These are phyloP conservation scores for Teunomyces tritomae DNA, from an alignment of 805 yeast species.

Conservation along the genomic window DNA sequence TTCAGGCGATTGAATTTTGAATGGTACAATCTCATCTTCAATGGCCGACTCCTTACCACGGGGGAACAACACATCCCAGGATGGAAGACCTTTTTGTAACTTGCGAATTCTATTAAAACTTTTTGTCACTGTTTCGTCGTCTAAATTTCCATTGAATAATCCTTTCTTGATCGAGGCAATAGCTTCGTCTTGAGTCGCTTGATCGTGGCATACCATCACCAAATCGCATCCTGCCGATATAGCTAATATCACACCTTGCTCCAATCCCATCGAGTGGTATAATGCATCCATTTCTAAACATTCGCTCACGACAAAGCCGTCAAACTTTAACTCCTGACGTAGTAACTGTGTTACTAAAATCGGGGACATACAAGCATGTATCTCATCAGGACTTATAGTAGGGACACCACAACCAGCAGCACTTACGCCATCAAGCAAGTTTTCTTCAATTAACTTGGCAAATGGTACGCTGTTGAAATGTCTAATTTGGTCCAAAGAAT, in stretches of 20 bases:
- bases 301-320: slow-evolving; percentile 58
- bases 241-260: slow-evolving; percentile 64
- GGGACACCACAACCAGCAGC: slow-evolving; percentile 70
- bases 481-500: slow-evolving; percentile 51
- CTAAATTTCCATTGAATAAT: slow-evolving; percentile 38
- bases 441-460: slow-evolving; percentile 42
- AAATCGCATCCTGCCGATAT: slow-evolving; percentile 65
- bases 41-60: slow-evolving; percentile 24
- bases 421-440: slow-evolving; percentile 50
- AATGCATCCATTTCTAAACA: slow-evolving; percentile 64
- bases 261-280: slow-evolving; percentile 60
- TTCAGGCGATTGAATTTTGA: slow-evolving; percentile 26
- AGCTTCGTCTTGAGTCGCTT: slow-evolving; percentile 54
- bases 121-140: slow-evolving; percentile 40
- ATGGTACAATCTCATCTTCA: slow-evolving; percentile 16
- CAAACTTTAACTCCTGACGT: slow-evolving; percentile 49
- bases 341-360: slow-evolving; percentile 48
- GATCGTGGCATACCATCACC: slow-evolving; percentile 59
- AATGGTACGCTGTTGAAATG: slow-evolving; percentile 52
- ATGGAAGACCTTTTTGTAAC: slow-evolving; percentile 40
- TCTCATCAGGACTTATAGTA: slow-evolving; percentile 55
- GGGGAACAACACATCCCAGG: slow-evolving; percentile 45
- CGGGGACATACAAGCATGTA: slow-evolving; percentile 62
- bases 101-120: slow-evolving; percentile 43
- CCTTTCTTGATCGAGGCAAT: slow-evolving; percentile 41